These are phyloP conservation scores for Puccinia novopanici DNA, from an alignment of 1,284 basidiomycete genomes.

Conservation along the genomic window DNA sequence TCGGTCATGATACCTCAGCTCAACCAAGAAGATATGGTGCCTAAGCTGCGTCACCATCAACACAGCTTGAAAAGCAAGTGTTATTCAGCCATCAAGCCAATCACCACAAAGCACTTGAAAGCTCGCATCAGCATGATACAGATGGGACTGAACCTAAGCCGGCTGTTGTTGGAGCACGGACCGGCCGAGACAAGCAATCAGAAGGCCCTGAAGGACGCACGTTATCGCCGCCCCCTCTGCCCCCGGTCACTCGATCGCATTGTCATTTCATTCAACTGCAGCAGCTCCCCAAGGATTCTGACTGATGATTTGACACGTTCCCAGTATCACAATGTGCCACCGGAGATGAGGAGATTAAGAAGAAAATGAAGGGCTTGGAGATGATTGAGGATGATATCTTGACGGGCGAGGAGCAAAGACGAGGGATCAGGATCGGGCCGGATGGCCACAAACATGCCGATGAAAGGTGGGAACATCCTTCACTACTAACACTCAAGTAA, in stretches of 20 bases:
- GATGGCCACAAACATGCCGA: conserved; percentile 37
- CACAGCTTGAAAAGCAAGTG: conserved; percentile 36
- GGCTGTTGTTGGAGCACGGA: background rate
- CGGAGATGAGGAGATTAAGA: conserved; percentile 45
- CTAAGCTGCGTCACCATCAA: conserved; percentile 37
- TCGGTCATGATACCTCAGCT: conserved; percentile 31
- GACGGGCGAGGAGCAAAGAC: conserved; percentile 46
- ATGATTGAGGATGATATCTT: conserved; percentile 38
- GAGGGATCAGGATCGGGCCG: conserved; percentile 42
- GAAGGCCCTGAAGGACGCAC: conserved; percentile 17
- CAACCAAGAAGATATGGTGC: conserved; percentile 7
- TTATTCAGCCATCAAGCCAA: background rate
- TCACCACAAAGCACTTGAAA: conserved; percentile 5
- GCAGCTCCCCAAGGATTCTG: conserved; percentile 18
- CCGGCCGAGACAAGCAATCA: conserved; percentile 15
- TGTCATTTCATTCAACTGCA: conserved; percentile 48
- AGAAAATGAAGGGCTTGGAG: conserved; percentile 27
- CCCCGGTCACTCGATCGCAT: conserved; percentile 50
- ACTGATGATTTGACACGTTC: conserved; percentile 43
- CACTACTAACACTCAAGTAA: conserved; percentile 6
- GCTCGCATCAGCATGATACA: background rate
- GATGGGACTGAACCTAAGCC: conserved; percentile 14
- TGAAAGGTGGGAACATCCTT: conserved; percentile 9
- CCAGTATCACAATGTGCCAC: conserved; percentile 50
- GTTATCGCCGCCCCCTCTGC: conserved; percentile 38